These are phyloP conservation scores for Schizothecium vesticola DNA, from an alignment of 495 filamentous ascomycete genomes.

Conservation along the genomic window DNA sequence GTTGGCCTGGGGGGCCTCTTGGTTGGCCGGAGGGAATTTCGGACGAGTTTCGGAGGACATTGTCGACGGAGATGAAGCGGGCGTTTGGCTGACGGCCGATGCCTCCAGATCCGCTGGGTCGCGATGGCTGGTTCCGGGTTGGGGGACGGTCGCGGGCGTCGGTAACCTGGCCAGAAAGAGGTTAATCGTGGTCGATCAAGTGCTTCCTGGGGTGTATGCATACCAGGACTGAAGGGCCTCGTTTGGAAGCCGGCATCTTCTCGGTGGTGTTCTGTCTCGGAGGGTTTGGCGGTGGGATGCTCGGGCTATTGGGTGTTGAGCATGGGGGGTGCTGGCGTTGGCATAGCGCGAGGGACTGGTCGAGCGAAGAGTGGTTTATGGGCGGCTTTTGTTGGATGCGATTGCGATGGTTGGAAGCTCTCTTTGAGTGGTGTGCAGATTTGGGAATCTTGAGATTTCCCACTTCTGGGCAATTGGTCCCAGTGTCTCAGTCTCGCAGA, in stretches of 20 bases:
- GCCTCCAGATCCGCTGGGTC: constrained; percentile 15
- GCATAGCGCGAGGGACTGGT: neutral
- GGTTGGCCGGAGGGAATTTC: constrained; percentile 95
- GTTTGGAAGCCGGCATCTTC: constrained; percentile 30
- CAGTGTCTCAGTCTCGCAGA: neutral
- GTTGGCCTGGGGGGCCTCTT: constrained; percentile 59
- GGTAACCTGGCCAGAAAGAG: constrained; percentile 25
- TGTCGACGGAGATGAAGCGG: constrained; percentile 92
- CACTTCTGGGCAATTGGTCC: constrained; percentile 1
- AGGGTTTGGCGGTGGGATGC: neutral
- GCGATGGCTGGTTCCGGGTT: neutral
- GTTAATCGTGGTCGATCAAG: constrained; percentile 1
- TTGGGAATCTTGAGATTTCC: neutral
- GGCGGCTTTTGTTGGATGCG: neutral
- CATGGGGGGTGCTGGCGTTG: neutral
- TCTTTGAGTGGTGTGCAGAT: neutral
- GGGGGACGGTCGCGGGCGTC: constrained; percentile 31
- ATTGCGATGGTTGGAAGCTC: neutral
- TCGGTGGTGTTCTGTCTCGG: neutral
- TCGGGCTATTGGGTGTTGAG: neutral
- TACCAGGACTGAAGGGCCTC: constrained; percentile 34
- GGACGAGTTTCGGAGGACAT: constrained; percentile 86
- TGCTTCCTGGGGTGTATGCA: neutral
- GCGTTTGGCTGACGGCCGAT: constrained; percentile 42
- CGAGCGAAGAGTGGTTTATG: too few relatives aligned